phyloP scores from a whole-genome alignment of 148 eudicot genomes.

The Rhododendron ovatum region DNA sequence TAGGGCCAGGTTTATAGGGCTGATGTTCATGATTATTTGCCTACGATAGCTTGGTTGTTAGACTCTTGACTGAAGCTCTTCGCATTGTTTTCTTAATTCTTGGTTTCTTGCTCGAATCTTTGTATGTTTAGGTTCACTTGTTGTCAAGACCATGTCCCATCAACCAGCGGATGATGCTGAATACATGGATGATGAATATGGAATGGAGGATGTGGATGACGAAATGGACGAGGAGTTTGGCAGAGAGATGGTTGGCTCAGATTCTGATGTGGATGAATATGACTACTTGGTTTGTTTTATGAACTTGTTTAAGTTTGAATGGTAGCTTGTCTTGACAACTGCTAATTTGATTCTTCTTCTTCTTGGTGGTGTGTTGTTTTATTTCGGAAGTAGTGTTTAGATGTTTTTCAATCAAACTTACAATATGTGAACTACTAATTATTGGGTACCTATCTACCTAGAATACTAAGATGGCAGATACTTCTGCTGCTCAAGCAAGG shows the following conservation, averaged over 20 bases:
- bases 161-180: slow-evolving; percentile 52
- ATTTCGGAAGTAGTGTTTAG: background rate
- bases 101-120: slow-evolving; percentile 2
- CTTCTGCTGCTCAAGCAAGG: slow-evolving; percentile 76
- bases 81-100: background rate
- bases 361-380: background rate
- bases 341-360: background rate
- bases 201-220: slow-evolving; percentile 70
- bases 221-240: slow-evolving; percentile 66
- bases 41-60: background rate
- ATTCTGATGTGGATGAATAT: slow-evolving; percentile 73
- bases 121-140: background rate
- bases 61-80: background rate
- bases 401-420: background rate
- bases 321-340: background rate
- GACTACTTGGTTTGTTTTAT: slow-evolving; percentile 43
- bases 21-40: background rate
- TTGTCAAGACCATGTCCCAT: slow-evolving; percentile 47
- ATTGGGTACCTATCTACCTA: slow-evolving; percentile 27
- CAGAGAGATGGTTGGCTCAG: slow-evolving; percentile 57
- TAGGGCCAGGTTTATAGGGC: background rate
- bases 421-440: background rate
- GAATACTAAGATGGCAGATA: slow-evolving; percentile 57
- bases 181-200: slow-evolving; percentile 70
- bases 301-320: slow-evolving; percentile 4